Conservation (phyloP, 805 yeast species). For the Zygosaccharomyces bisporus region DNA sequence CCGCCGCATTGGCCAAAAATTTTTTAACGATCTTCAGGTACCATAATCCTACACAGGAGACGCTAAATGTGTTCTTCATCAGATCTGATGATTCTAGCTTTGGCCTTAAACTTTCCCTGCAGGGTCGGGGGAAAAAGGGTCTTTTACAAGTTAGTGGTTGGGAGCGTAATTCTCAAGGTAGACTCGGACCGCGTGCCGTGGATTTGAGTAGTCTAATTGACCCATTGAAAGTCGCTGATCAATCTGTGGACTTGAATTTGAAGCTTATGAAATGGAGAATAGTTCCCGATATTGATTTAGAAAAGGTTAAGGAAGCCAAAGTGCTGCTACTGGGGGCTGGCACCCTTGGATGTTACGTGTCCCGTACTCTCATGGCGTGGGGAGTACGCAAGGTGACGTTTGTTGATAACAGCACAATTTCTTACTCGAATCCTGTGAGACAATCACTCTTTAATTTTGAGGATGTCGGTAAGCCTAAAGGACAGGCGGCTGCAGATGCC, state of each 20-base stretch:
- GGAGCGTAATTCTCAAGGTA: constrained; percentile 77
- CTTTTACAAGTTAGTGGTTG: constrained; percentile 68
- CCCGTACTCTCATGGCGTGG: constrained; percentile 88
- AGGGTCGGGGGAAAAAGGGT: constrained; percentile 10
- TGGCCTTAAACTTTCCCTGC: constrained; percentile 24
- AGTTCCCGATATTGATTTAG: constrained; percentile 75
- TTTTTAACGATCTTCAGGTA: constrained; percentile 44
- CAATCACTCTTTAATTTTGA: constrained; percentile 80
- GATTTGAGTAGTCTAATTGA: constrained; percentile 78
- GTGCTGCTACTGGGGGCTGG: constrained; percentile 92
- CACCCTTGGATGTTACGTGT: constrained; percentile 88
- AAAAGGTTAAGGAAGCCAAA: constrained; percentile 52
- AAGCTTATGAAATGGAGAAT: constrained; percentile 97
- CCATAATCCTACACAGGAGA: constrained; percentile 34
- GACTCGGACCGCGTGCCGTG: constrained; percentile 75
- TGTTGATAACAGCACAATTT: constrained; percentile 84
- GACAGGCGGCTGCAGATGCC: constrained; percentile 70
- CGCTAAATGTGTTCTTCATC: constrained; percentile 40
- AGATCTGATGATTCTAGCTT: constrained; percentile 37
- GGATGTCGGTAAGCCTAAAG: constrained; percentile 85
- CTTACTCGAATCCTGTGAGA: constrained; percentile 92
- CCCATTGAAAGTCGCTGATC: constrained; percentile 79
- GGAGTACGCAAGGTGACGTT: constrained; percentile 83
- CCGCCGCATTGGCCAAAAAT: constrained; percentile 57
- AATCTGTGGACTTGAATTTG: constrained; percentile 86